Evolutionary conservation across 1,284 basidiomycete genomes (phyloP), one percentile per base, ranked within the genome.

Genomic region (Sanghuangporus sanghuang): DNA sequence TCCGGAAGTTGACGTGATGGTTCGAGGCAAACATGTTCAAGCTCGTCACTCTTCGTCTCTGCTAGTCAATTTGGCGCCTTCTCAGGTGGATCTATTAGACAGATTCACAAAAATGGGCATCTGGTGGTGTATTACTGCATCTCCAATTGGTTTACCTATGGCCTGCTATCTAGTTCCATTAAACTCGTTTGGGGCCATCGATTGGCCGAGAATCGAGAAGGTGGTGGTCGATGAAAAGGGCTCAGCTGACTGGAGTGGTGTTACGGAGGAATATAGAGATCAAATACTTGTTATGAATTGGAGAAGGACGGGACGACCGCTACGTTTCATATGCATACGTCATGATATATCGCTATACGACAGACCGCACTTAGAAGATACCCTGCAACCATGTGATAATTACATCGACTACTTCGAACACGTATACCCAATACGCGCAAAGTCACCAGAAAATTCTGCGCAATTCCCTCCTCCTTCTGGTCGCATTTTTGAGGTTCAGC

Each of bases 141-240:
- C 81, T 64, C 82, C 82, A 0, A 75, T 87, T 64, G 68, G 72
- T 32, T 73, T 75, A 12, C 79, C 79, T 16, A 74, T 85, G 57
- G 81, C 83, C 61, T 80, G 84, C 67, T 90, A 83, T 72, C 73
- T 92, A 38, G 82, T 89, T 36, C 89, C 87, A 18, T 73, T 91
- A 62, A 79, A 76, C 35, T 73, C 76, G 42, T 68, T 71, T 7
- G 66, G 66, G 14, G 75, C 78, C 57, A 79, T 85, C 21, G 86
- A 92, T 73, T 88, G 84, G 66, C 71, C 75, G 5, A 77, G 77
- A 0, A 86, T 92, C 67, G 71, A 81, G 46, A 70, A 71, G 8
- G 73, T 86, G 18, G 70, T 86, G 58, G 62, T 73, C 4, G 70
- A 82, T 62, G 84, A 84, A 1, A 74, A 72, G 16, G 86, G 86